phyloP scores from a whole-genome alignment of 345 rosid genomes.

The Cochlearia excelsa region DNA sequence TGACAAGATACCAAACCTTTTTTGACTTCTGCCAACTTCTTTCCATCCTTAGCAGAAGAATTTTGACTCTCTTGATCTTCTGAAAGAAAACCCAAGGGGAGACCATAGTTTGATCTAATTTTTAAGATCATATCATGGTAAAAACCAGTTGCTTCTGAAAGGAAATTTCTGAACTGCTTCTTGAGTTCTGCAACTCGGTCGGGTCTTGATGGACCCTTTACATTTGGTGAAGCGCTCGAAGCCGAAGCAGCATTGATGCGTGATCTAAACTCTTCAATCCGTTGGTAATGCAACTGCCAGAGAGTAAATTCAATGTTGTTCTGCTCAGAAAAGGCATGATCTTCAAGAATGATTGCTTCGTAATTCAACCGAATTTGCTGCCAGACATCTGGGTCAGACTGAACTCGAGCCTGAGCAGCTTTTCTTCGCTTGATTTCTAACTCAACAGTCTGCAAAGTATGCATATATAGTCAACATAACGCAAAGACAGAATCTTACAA shows the following conservation, averaged over 20 bases:
- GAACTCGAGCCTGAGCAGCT: conserved; percentile 75
- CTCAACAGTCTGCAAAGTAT: conserved; percentile 60
- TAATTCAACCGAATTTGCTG: conserved; percentile 96
- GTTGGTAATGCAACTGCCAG: conserved; percentile 90
- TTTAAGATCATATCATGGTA: conserved; percentile 85
- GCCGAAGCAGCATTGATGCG: conserved; percentile 59
- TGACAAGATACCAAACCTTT: conserved; percentile 87
- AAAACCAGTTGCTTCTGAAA: conserved; percentile 93
- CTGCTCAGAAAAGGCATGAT: conserved; percentile 86
- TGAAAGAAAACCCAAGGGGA: conserved; percentile 73
- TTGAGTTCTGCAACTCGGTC: conserved; percentile 64
- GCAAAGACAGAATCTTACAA: not conserved
- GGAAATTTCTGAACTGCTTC: conserved; percentile 81
- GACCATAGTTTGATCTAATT: conserved; percentile 86
- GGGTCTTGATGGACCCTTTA: conserved; percentile 53
- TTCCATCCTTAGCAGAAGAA: conserved; percentile 70
- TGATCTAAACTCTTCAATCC: conserved; percentile 76
- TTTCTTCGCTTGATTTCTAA: conserved; percentile 70
- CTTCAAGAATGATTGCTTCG: conserved; percentile 91
- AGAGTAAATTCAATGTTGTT: conserved; percentile 68
- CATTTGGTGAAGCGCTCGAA: conserved; percentile 48
- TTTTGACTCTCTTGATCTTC: conserved; percentile 66
- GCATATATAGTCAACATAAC: conserved; percentile 5
- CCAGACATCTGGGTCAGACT: conserved; percentile 81
- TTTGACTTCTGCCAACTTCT: conserved; percentile 64